Evolutionary conservation across 2,329 filamentous ascomycete species (phyloP).

Genomic region (Xylaria hypoxylon): DNA sequence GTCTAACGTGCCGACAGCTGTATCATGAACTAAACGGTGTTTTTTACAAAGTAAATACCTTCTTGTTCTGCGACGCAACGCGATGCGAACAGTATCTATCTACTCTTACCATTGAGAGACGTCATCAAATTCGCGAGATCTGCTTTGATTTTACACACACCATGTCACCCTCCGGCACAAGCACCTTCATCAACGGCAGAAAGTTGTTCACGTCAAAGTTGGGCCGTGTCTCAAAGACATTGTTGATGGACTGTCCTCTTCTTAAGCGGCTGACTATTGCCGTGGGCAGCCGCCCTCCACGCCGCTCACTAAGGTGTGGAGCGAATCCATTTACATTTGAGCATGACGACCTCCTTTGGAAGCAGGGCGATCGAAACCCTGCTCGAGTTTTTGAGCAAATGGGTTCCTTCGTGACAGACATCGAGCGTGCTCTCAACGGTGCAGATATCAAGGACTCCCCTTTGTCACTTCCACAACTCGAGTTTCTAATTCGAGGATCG

Average conservation of each 20-base stretch:
- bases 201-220: background rate
- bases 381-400: too few relatives aligned
- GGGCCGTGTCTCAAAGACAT: background rate
- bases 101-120: background rate
- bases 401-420: background rate
- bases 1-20: background rate
- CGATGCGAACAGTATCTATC: background rate
- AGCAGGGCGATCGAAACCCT: background rate
- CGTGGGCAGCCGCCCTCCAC: background rate
- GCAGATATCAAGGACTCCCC: background rate
- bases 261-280: background rate
- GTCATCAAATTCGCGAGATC: background rate
- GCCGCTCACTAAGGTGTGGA: background rate
- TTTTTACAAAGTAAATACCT: conserved; percentile 4
- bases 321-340: too few relatives aligned
- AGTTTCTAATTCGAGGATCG: background rate
- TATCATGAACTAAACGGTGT: conserved; percentile 2
- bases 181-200: too few relatives aligned
- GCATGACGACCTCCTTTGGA: background rate
- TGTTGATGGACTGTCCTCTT: background rate
- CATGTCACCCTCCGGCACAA: too few relatives aligned
- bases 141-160: background rate
- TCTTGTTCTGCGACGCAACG: background rate
- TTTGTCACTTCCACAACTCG: background rate
- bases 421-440: background rate